These are phyloP conservation scores for Syzygium jambos DNA, from an alignment of 345 rosid genomes.

Conservation along the genomic window DNA sequence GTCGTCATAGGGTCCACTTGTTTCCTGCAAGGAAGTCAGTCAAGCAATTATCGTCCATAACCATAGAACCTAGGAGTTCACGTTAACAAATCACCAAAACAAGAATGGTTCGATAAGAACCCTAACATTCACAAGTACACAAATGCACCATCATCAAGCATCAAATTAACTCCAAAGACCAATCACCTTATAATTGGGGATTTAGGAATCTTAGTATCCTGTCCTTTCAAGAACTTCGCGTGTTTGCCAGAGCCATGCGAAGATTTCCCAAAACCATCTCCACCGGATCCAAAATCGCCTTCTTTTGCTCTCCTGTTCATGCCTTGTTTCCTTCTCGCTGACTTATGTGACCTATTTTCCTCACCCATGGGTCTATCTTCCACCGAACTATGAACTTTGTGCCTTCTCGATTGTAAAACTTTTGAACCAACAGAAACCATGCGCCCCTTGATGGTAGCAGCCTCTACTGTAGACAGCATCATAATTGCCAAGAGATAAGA, in stretches of 20 bases:
- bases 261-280: conserved; percentile 25
- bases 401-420: conserved; percentile 31
- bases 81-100: background rate
- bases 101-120: background rate
- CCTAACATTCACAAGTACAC: background rate
- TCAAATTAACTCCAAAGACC: background rate
- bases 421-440: conserved; percentile 57
- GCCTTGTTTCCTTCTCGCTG: conserved; percentile 25
- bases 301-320: conserved; percentile 42
- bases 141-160: background rate
- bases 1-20: conserved; percentile 78
- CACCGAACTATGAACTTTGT: conserved; percentile 1
- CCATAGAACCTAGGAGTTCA: background rate
- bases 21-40: conserved; percentile 37
- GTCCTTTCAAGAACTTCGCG: conserved; percentile 22
- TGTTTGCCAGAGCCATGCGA: conserved; percentile 15
- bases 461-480: background rate
- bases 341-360: conserved; percentile 33
- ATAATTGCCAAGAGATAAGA: background rate
- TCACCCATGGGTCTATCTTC: conserved; percentile 43
- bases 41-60: background rate
- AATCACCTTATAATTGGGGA: conserved; percentile 42
- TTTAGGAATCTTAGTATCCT: conserved; percentile 29
- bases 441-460: background rate
- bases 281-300: conserved; percentile 37